phyloP scores from a whole-genome alignment of 1,284 basidiomycete genomes.

The Melanopsichium pennsylvanicum region DNA sequence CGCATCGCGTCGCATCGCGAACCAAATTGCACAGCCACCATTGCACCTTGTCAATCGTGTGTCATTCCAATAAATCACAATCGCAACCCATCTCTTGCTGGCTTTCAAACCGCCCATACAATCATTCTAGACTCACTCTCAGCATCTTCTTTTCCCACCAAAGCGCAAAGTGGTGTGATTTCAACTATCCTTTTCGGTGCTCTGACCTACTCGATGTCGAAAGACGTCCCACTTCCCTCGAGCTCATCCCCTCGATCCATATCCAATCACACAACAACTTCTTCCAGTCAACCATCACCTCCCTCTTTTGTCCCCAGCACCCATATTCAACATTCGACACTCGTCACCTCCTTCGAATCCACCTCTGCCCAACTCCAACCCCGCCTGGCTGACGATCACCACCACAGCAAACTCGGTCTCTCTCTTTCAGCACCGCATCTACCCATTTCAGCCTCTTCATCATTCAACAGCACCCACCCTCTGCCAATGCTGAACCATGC shows the following conservation, averaged over 20 bases:
- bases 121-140: too few relatives aligned
- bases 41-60: too few relatives aligned
- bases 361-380: slow-evolving; percentile 1
- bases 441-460: not conserved
- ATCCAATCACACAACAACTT: not conserved
- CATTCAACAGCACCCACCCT: not conserved
- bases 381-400: not conserved
- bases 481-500: slow-evolving; percentile 3
- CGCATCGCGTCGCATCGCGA: too few relatives aligned
- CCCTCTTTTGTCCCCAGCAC: slow-evolving; percentile 6
- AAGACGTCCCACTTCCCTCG: slow-evolving; percentile 2
- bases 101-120: too few relatives aligned
- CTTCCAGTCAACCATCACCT: slow-evolving; percentile 7
- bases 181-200: too few relatives aligned
- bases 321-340: slow-evolving; percentile 12
- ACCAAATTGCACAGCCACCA: too few relatives aligned
- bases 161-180: too few relatives aligned
- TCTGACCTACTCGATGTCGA: slow-evolving; percentile 16
- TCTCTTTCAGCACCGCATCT: slow-evolving; percentile 2
- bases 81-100: too few relatives aligned
- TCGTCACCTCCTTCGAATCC: slow-evolving; percentile 21
- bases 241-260: slow-evolving; percentile 1
- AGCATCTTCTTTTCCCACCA: too few relatives aligned
- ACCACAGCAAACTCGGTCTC: slow-evolving; percentile 8
- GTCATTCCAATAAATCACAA: too few relatives aligned